Evolutionary conservation across 139 green algal species (phyloP), one percentile per base, ranked within the genome.

Genomic region (Asterochloris erici): DNA sequence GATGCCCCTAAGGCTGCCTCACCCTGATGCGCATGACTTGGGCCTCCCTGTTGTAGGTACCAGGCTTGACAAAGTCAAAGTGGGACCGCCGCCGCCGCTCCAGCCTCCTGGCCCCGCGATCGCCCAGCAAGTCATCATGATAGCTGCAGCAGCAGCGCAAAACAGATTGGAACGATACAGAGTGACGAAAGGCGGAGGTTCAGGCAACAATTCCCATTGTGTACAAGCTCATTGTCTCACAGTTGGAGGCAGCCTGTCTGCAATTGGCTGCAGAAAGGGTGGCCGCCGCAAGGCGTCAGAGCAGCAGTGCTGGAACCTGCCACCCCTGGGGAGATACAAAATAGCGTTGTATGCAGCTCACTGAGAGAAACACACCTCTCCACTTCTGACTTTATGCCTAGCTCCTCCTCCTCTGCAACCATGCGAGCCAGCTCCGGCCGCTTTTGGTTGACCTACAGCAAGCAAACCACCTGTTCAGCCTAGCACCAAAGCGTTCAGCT

Each of bases 41-140:
- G 19, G 93, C 93, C 81, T 94, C 83, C 68, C 86, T 85, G 83
- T 93, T 84, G 63, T 94, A 90, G 68, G 78, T 84, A 11, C 93
- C 93, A 79, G 93, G 84, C 81, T 94, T 81, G 13, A 95, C 87
- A 86, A 95, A 95, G 24, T 90, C 86, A 71, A 95, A 88, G 12
- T 79, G 79, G 11, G 61, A 63, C 1, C 84, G 85, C 27, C 70
- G 78, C 0, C 83, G 73, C 63, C 87, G 83, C 29, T 91, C 82
- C 62, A 87, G 21, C 26, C 80, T 77, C 10, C 68, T 66, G n/a
- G 84, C 60, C 23, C 75, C 77, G 15, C 74, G 73, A 70, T 85
- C 74, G 26, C 90, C 88, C 21, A 97, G 85, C 0, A 69, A 15
- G 12, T 88, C 89, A 84, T 97, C 93, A 69, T 90, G 92, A 89